Evolutionary conservation across 257 asterid genomes (phyloP).

Genomic region (Striga asiatica): DNA sequence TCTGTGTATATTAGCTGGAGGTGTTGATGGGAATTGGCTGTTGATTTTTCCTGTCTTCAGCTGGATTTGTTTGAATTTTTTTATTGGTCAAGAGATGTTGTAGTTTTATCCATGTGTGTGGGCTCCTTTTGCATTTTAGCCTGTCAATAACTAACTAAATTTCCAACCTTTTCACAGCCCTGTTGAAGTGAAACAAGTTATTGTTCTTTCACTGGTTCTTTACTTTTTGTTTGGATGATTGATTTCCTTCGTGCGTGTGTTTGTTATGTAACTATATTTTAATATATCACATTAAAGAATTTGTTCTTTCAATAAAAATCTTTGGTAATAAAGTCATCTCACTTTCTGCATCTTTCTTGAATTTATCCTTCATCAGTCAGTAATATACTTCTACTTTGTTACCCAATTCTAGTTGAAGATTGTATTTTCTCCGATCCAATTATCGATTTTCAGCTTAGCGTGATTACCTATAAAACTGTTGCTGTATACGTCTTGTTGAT

Average conservation of each 20-base stretch:
- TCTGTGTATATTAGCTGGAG: background rate
- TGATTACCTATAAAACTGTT: no score
- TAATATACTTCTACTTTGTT: background rate
- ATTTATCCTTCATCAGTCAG: conserved; percentile 10
- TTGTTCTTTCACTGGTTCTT: conserved; percentile 2
- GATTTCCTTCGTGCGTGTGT: conserved; percentile 22
- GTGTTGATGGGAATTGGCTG: conserved; percentile 9
- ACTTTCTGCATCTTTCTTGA: conserved; percentile 8
- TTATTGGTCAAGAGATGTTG: background rate
- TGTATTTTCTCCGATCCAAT: background rate
- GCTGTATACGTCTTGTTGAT: no score
- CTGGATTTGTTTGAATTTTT: background rate
- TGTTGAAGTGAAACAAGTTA: background rate
- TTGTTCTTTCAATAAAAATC: conserved; percentile 16
- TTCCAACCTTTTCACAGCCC: background rate
- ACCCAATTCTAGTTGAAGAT: background rate
- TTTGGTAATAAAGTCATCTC: conserved; percentile 4
- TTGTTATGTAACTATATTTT: conserved; percentile 6
- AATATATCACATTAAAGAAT: conserved; percentile 16
- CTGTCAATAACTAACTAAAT: background rate
- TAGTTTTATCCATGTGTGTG: background rate
- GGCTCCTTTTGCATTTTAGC: background rate
- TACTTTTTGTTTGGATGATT: conserved; percentile 17
- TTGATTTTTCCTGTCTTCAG: background rate
- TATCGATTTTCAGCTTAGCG: background rate